Base-by-base conservation (phyloP, 2,329 filamentous ascomycete species). In the Fulvia fulva region DNA sequence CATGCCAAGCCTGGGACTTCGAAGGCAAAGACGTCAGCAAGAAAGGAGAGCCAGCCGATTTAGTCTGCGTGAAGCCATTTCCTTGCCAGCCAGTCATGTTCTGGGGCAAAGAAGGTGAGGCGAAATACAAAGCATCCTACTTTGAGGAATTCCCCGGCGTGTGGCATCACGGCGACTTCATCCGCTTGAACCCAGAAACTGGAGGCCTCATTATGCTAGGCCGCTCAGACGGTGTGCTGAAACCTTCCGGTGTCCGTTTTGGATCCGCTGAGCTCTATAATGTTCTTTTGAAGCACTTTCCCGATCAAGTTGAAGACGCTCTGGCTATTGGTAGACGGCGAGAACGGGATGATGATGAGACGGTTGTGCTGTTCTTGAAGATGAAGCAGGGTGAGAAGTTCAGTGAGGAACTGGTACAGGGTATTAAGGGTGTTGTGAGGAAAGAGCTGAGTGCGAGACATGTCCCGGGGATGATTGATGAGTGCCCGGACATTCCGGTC, bases 251-350 rank as follows among this genome's bases (percentile, higher is more conserved):
- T 2, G 91, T 99, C 19, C 81, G 93, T 0, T 97, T 99, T 70
- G 93, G 93, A 4, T 91, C 87, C 30, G 91, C 93, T 0, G 94
- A 99, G 78, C 96, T 99, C 21, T 97, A 97, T 75, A 97, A 96
- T 71, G 81, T 97, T n/a, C 77, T 97, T 26, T 83, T 94, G 1
- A 86, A 89, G 64, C 88, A 91, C 74, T 97, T 97, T 67, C 83
- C 86, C 0, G 76, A 81, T 11, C 83, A 93, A 56, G 80, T 97
- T 19, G 87, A 91, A 59, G 93, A 99, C 68, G 90, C 90, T 0
- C 80, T 97, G 1, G 97, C 93, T 69, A 86, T 97, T 34, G 93
- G 94, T 0, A 81, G 91, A 2, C 80, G 91, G 57, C 76, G 85
- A 53, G 82, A 84, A 53, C 79, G 81, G 3, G 92, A 96, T 69